A percentile compares a stretch with the other conserved stretches of the same genome.
phyloP scores from a whole-genome alignment of 169 alveolate genomes.

The Cryptosporidium parvum region DNA sequence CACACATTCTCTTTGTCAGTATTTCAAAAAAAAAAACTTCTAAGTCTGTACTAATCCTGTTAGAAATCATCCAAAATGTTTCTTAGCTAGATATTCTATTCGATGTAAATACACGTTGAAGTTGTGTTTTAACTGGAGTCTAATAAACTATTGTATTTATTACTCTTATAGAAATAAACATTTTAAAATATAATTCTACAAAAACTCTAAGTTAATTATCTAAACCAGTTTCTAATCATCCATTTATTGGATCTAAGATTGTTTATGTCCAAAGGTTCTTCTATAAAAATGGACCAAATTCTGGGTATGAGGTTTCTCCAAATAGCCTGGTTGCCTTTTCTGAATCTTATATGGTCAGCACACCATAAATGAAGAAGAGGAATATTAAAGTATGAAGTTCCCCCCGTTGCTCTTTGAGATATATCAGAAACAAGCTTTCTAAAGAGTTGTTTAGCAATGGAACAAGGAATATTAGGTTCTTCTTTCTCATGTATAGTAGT shows the following conservation, averaged over 20 bases:
- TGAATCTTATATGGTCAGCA: constrained; percentile 62
- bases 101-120: neutral
- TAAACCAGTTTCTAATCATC: constrained; percentile 50
- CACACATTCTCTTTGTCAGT: too few species aligned
- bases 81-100: too few species aligned
- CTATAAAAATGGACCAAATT: constrained; percentile 47
- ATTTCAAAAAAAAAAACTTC: too few species aligned
- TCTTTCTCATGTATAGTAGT: constrained; percentile 46
- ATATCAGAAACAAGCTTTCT: constrained; percentile 53
- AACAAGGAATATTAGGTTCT: constrained; percentile 49
- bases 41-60: too few species aligned
- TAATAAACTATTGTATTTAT: neutral
- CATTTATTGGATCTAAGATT: constrained; percentile 32
- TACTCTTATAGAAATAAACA: neutral
- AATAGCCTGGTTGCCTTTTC: constrained; percentile 39
- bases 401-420: constrained; percentile 70
- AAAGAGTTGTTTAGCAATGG: constrained; percentile 62
- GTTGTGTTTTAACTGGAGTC: neutral
- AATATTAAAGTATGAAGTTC: constrained; percentile 62
- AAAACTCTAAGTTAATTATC: constrained; percentile 16
- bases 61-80: neutral
- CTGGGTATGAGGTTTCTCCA: constrained; percentile 72
- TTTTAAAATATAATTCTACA: neutral
- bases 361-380: constrained; percentile 67
- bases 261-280: constrained; percentile 28